Conservation (phyloP, 306 rosid genomes). For the Astragalus membranaceus region DNA sequence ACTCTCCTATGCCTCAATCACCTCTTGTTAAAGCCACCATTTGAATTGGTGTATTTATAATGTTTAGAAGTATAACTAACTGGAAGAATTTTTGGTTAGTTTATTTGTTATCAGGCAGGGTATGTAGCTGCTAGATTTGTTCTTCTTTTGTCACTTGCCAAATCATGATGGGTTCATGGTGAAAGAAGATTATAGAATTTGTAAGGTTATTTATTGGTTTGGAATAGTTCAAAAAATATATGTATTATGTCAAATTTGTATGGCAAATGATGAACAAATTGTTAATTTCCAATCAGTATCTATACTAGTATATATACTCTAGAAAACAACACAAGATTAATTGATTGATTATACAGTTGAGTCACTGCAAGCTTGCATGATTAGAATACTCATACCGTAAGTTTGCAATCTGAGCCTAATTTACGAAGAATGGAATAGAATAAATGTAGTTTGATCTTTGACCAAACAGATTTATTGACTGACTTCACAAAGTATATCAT, state of each 20-base stretch:
- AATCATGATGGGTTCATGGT: slow-evolving; percentile 15
- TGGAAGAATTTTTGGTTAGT: slow-evolving; percentile 1
- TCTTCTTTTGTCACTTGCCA: slow-evolving; percentile 18
- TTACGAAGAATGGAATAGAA: too few species aligned
- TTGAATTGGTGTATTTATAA: too few species aligned
- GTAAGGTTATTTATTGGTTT: background rate
- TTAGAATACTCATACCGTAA: too few species aligned
- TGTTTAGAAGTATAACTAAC: background rate
- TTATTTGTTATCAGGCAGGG: slow-evolving; percentile 16
- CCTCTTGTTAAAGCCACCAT: slow-evolving; percentile 54
- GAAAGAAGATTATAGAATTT: slow-evolving; percentile 20
- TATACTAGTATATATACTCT: too few species aligned
- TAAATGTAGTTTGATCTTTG: too few species aligned
- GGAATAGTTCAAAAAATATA: slow-evolving; percentile 9
- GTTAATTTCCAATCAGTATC: background rate
- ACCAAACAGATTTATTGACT: too few species aligned
- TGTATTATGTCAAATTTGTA: slow-evolving; percentile 20
- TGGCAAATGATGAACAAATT: background rate
- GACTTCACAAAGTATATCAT: too few species aligned
- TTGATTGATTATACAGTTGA: too few species aligned
- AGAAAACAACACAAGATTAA: too few species aligned
- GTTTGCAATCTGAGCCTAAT: too few species aligned
- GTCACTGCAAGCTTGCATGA: background rate
- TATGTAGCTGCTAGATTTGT: background rate
- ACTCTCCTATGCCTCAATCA: slow-evolving; percentile 61